Conservation (phyloP, 2,329 filamentous ascomycete species). For the Ceratocystis variospora region DNA sequence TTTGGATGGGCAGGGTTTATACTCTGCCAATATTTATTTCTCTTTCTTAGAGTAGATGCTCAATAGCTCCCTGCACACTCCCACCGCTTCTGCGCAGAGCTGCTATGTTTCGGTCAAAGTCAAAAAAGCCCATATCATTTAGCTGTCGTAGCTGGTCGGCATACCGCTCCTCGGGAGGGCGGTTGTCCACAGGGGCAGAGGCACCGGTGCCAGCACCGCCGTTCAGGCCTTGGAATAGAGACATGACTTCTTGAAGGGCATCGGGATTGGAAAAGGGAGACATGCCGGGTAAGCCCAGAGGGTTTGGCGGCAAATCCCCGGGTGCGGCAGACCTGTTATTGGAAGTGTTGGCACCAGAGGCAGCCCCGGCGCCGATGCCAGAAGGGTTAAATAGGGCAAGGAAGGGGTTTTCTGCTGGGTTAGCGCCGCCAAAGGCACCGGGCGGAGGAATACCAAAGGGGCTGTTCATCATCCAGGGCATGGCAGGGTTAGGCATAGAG, state of each 20-base stretch:
- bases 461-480: conserved; percentile 8
- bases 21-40: background rate
- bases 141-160: conserved; percentile 79
- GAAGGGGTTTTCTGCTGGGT: conserved; percentile 32
- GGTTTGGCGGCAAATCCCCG: conserved; percentile 13
- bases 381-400: conserved; percentile 14
- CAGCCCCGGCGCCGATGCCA: conserved; percentile 15
- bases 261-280: conserved; percentile 12
- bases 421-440: conserved; percentile 21
- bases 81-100: conserved; percentile 80
- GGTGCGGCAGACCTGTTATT: conserved; percentile 12
- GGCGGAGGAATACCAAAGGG: conserved; percentile 11
- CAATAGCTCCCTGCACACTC: conserved; percentile 82
- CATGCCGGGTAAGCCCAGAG: conserved; percentile 3
- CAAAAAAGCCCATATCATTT: conserved; percentile 98
- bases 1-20: background rate
- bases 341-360: conserved; percentile 21
- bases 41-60: conserved; percentile 46
- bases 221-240: conserved; percentile 3
- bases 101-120: conserved; percentile 85
- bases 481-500: background rate
- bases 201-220: conserved; percentile 20
- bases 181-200: conserved; percentile 55
- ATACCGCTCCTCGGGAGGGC: conserved; percentile 88
- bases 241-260: conserved; percentile 14